Conservation (phyloP, 2,329 filamentous ascomycete genomes). For the Nectriaceae sp. region DNA sequence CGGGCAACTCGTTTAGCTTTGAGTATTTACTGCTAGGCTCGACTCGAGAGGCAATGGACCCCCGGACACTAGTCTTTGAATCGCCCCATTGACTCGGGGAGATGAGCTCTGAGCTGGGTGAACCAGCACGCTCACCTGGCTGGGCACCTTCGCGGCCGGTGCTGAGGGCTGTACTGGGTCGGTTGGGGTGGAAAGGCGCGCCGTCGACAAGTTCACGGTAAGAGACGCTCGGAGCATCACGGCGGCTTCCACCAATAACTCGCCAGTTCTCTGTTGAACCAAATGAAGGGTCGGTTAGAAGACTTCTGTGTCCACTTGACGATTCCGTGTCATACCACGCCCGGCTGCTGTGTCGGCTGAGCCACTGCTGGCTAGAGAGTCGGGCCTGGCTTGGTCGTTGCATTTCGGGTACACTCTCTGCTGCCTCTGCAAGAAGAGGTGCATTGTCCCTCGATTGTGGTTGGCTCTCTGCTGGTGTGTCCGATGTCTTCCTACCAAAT, state of each 20-base stretch:
- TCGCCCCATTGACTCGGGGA: conserved; percentile 30
- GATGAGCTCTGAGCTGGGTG: conserved; percentile 21
- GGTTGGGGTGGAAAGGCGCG: conserved; percentile 42
- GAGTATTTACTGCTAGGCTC: conserved; percentile 14
- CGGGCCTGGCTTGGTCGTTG: conserved; percentile 26
- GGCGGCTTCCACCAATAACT: conserved; percentile 22
- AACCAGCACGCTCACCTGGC: conserved; percentile 22
- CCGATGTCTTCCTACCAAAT: conserved; percentile 10
- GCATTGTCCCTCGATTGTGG: neutral
- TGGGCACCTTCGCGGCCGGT: conserved; percentile 18
- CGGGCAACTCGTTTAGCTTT: conserved; percentile 14
- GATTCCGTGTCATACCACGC: conserved; percentile 29
- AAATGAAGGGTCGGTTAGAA: conserved; percentile 35
- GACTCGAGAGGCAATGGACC: conserved; percentile 19
- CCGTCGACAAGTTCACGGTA: conserved; percentile 37
- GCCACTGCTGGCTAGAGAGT: conserved; percentile 23
- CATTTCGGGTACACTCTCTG: conserved; percentile 26
- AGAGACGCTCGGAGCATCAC: conserved; percentile 30
- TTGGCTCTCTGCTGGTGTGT: neutral
- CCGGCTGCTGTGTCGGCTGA: conserved; percentile 15
- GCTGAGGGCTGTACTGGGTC: conserved; percentile 23
- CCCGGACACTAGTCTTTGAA: conserved; percentile 19
- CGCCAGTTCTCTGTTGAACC: conserved; percentile 41
- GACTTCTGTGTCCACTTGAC: conserved; percentile 20
- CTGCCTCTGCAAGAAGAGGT: conserved; percentile 16